Evolutionary conservation across 2,329 filamentous ascomycete genomes (phyloP), one percentile per base, ranked within the genome.

Genomic region (Penicillium sp.): DNA sequence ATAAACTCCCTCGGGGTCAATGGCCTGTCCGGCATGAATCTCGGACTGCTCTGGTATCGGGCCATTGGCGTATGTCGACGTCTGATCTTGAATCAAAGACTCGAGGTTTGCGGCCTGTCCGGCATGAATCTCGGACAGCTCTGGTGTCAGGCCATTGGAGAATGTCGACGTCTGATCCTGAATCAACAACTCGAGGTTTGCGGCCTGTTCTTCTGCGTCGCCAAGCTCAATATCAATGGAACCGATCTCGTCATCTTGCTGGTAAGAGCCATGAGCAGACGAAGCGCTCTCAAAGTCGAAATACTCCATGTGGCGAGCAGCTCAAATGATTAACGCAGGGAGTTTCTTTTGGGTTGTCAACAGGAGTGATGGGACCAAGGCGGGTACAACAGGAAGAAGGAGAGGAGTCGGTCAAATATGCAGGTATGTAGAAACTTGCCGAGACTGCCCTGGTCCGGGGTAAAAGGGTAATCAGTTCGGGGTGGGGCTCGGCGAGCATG

Each of bases 201-300:
- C 68, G 18, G 56, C 60, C 28, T 66, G 64, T 46, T 74, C 69
- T 28, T 70, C 72, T 9, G 59, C 53, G 40, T 74, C 69, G 38
- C 70, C 69, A 18, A 69, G 53, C 41, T 72, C 70, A 41, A 66
- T 62, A 29, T 60, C 60, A 53, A 71, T 58, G 6, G 70, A 75
- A 44, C 66, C 68, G 45, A 68, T 58, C 54, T 74, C 72, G 46
- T 72, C 69, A 22, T 71, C 67, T 40, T 61, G 65, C 25, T 57
- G 56, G 27, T 67, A 61, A 25, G 68, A 67, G 45, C 63, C 65
- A 46, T 65, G 58, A 39, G 54, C 54, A 19, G 58, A 66, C 16
- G 73, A 72, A 29, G 73, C 73, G 49, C 72, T 68, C 52, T 75
- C 72, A 52, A 76, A 75, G 52, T 76, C 67, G 54, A 76, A 76